Evolutionary conservation across 106 monocot genomes (phyloP), one percentile per base, ranked within the genome.

Genomic region (Platanthera zijinensis): DNA sequence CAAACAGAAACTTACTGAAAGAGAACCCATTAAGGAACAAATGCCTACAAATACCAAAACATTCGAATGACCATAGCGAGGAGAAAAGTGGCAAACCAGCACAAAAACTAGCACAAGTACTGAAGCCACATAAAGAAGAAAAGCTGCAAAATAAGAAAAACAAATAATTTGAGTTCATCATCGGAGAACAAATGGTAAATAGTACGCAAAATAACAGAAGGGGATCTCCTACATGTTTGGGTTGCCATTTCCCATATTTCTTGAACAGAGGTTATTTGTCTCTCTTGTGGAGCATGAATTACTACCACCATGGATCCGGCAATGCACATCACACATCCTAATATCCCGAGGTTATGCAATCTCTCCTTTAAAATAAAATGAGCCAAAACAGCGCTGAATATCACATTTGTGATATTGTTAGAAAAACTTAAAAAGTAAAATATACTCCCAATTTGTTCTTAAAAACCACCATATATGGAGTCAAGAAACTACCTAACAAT

Each of bases 281-380:
- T 85, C 75, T 95, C 94, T 54, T 95, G 85, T 10, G 94, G 91
- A 69, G 89, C 94, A 75, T 95, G 91, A 21, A 95, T 74, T 4
- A 91, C 94, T 46, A 91, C 87, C 12, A 91, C 85, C 6, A 89
- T 82, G 9, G 94, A 95, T 30, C 94, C 94, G 18, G 85, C 81
- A 80, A 95, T 91, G 81, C 94, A 95, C 91, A 95, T 83, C 7
- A 95, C 71, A 52, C 91, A 91, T 11, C 94, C 94, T 18, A 95
- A 76, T 8, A 95, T 84, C 28, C 89, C 94, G 51, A 95, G 87
- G 48, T 62, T 73, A 78, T 89, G 89, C 78, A 95, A 80, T 76
- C 77, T 87, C 84, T 95, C 94, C 54, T 91, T 89, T 76, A 95
- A 80, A 49, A 91, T 80, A 48, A 91, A 89, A 74, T 95, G 94